Evolutionary conservation across 257 asterid genomes (phyloP).

Genomic region (Solanum rostratum): DNA sequence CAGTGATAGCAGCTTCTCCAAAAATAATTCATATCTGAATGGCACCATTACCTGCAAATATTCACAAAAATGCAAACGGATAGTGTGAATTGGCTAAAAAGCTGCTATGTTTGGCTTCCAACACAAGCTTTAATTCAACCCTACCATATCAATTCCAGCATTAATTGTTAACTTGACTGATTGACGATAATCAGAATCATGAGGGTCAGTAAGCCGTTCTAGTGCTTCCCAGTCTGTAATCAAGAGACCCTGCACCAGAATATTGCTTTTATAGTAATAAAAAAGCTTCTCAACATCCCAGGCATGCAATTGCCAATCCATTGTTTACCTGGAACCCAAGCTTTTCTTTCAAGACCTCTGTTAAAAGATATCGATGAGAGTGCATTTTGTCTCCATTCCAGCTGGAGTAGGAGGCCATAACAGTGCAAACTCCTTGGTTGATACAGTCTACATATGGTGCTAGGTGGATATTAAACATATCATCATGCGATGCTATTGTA

Average conservation of each 20-base stretch:
- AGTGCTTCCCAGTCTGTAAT: conserved; percentile 65
- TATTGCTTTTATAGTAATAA: background rate
- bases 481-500: conserved; percentile 48
- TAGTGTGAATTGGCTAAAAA: background rate
- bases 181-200: conserved; percentile 27
- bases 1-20: conserved; percentile 62
- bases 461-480: conserved; percentile 67
- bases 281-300: background rate
- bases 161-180: conserved; percentile 17
- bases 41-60: conserved; percentile 94
- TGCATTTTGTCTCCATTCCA: conserved; percentile 74
- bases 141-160: conserved; percentile 73
- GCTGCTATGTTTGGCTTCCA: background rate
- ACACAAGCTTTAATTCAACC: conserved; percentile 1
- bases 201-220: conserved; percentile 24
- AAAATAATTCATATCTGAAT: conserved; percentile 66
- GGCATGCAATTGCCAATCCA: background rate
- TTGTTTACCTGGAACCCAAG: conserved; percentile 72
- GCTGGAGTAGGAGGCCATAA: conserved; percentile 86
- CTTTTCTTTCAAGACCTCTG: conserved; percentile 65
- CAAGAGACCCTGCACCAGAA: conserved; percentile 54
- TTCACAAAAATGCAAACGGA: background rate
- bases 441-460: conserved; percentile 69
- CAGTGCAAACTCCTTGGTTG: conserved; percentile 73
- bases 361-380: conserved; percentile 42